Evolutionary conservation across 1,139 yeast genomes (phyloP).

Genomic region (Spathaspora jeffriesii): DNA sequence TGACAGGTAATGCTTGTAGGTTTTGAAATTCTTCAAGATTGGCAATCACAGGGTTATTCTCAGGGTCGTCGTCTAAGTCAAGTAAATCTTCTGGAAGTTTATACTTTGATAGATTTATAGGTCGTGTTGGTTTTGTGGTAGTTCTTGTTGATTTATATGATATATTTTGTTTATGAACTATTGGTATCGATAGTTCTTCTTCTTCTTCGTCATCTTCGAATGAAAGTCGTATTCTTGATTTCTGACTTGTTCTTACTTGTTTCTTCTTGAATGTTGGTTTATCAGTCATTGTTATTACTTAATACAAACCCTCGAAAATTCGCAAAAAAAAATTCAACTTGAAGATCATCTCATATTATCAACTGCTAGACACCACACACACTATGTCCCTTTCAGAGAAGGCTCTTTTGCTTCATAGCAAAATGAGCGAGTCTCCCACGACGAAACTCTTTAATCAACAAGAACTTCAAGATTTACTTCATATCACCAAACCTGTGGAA

Average conservation of each 20-base stretch:
- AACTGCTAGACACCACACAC: not conserved
- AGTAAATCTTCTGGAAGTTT: conserved; percentile 1
- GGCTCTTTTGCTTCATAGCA: conserved; percentile 57
- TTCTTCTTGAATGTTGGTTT: conserved; percentile 1
- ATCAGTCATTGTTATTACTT: not conserved
- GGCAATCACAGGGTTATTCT: conserved; percentile 20
- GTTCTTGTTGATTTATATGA: not conserved
- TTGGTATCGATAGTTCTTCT: not conserved
- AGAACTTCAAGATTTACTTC: conserved; percentile 52
- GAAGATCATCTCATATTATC: conserved; percentile 6
- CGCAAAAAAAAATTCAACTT: conserved; percentile 6
- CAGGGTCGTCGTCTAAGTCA: conserved; percentile 16
- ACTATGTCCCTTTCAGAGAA: conserved; percentile 37
- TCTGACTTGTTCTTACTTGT: conserved; percentile 1
- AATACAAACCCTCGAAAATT: not conserved
- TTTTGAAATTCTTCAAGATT: conserved; percentile 16
- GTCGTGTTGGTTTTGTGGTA: not conserved
- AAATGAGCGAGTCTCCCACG: conserved; percentile 54
- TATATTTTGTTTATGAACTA: not conserved
- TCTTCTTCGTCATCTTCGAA: conserved; percentile 9
- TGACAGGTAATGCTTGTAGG: not conserved
- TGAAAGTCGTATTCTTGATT: conserved; percentile 2
- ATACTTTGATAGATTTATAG: conserved; percentile 5
- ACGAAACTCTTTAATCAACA: conserved; percentile 55
- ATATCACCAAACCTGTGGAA: conserved; percentile 36